Percentiles rank a stretch among this genome's conserved stretches.
Conservation (phyloP, 1,139 yeast genomes). For the Lodderomyces metapsilosis region DNA sequence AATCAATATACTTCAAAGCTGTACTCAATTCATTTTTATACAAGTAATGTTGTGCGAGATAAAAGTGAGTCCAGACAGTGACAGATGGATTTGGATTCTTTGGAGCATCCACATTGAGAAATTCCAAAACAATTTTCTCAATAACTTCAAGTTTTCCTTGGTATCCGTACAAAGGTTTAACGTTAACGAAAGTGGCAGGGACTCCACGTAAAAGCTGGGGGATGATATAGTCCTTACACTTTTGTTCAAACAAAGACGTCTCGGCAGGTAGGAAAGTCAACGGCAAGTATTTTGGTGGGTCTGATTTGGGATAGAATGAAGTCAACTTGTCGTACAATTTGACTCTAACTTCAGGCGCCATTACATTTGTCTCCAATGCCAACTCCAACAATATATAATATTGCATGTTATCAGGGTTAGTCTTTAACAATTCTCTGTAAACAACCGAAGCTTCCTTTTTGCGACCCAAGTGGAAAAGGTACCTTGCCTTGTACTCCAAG, state of each 20-base stretch:
- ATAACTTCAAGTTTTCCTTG: constrained; percentile 47
- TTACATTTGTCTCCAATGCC: constrained; percentile 47
- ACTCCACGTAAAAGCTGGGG: constrained; percentile 74
- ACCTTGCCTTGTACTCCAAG: constrained; percentile 67
- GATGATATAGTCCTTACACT: constrained; percentile 52
- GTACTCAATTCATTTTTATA: constrained; percentile 47
- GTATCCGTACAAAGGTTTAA: constrained; percentile 73
- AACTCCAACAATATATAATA: constrained; percentile 70
- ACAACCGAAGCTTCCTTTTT: constrained; percentile 63
- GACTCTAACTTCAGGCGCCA: constrained; percentile 40
- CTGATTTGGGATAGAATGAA: constrained; percentile 77
- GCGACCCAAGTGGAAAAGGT: constrained; percentile 41
- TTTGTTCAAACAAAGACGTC: constrained; percentile 43
- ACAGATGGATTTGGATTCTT: constrained; percentile 46
- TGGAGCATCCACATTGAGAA: constrained; percentile 30
- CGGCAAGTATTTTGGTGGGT: constrained; percentile 77
- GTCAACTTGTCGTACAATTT: constrained; percentile 63
- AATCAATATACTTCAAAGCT: constrained; percentile 58
- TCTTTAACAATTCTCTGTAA: constrained; percentile 69
- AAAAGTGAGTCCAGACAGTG: constrained; percentile 75
- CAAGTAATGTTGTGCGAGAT: constrained; percentile 77
- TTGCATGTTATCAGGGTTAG: constrained; percentile 78
- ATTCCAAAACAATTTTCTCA: constrained; percentile 53
- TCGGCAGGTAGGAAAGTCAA: constrained; percentile 64
- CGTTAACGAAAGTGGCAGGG: constrained; percentile 85